Conservation (phyloP, 2,329 filamentous ascomycete species). For the Penicillium aurantiogriseum region DNA sequence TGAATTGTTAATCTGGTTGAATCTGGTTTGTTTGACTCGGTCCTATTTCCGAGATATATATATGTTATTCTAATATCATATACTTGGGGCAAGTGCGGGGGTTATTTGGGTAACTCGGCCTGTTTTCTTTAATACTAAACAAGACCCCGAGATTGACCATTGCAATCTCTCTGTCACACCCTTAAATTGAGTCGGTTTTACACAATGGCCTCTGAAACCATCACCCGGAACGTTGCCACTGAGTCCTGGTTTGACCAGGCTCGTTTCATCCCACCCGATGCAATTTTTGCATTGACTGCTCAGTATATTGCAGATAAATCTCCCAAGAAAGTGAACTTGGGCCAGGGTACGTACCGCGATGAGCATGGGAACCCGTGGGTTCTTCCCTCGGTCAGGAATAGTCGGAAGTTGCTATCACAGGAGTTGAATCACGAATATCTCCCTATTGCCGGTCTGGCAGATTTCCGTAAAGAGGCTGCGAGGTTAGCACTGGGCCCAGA, state of each 20-base stretch:
- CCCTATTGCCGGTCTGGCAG: conserved; percentile 78
- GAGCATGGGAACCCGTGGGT: conserved; percentile 37
- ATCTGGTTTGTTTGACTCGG: not conserved
- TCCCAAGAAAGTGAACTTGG: conserved; percentile 36
- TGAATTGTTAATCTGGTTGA: not conserved
- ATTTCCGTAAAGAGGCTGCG: conserved; percentile 80
- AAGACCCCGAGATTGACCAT: not conserved
- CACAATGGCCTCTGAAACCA: not conserved
- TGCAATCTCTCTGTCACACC: not conserved
- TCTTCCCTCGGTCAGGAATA: conserved; percentile 30
- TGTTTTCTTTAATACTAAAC: not conserved
- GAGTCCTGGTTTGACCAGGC: conserved; percentile 13
- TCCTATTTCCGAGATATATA: not conserved
- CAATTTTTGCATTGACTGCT: conserved; percentile 25
- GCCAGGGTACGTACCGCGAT: conserved; percentile 37
- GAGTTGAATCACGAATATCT: conserved; percentile 95
- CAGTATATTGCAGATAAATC: conserved; percentile 18
- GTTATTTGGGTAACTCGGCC: not conserved
- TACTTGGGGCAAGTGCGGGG: not conserved
- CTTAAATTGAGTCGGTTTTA: not conserved
- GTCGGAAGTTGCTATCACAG: conserved; percentile 44
- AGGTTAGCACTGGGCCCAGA: conserved; percentile 72
- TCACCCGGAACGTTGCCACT: not conserved
- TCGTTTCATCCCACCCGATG: conserved; percentile 17
- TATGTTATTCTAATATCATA: too few relatives aligned